Evolutionary conservation across 169 alveolate genomes (phyloP).

Genomic region (Plasmodium malariae): DNA sequence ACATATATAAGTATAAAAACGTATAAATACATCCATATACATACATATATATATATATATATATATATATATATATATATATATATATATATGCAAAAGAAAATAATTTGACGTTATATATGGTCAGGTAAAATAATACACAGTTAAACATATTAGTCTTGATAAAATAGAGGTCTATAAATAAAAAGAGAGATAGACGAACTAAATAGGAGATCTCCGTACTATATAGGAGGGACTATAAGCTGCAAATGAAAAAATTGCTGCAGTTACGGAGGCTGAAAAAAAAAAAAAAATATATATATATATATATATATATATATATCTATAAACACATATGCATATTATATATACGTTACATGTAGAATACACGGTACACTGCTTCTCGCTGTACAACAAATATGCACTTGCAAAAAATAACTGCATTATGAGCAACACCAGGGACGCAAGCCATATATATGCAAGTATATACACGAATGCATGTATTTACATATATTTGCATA

Average conservation of each 20-base stretch:
- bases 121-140: background rate
- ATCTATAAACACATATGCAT: background rate
- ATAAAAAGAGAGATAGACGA: background rate
- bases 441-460: background rate
- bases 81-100: background rate
- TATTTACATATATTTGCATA: background rate
- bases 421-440: background rate
- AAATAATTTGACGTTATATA: no score
- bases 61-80: no score
- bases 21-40: no score
- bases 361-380: no score
- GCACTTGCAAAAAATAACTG: background rate
- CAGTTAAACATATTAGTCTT: background rate
- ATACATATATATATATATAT: background rate
- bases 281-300: conserved; percentile 20
- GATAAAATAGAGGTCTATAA: background rate
- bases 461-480: background rate
- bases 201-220: background rate
- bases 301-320: conserved; percentile 7
- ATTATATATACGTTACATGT: background rate
- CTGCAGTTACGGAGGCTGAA: conserved; percentile 74
- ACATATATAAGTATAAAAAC: background rate
- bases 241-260: conserved; percentile 69
- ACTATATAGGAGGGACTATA: conserved; percentile 64
- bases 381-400: no score